A percentile compares a stretch with the other conserved stretches of the same genome.
Evolutionary conservation across 352 stramenopile species (phyloP).

Genomic region (Poterioochromonas sp.): DNA sequence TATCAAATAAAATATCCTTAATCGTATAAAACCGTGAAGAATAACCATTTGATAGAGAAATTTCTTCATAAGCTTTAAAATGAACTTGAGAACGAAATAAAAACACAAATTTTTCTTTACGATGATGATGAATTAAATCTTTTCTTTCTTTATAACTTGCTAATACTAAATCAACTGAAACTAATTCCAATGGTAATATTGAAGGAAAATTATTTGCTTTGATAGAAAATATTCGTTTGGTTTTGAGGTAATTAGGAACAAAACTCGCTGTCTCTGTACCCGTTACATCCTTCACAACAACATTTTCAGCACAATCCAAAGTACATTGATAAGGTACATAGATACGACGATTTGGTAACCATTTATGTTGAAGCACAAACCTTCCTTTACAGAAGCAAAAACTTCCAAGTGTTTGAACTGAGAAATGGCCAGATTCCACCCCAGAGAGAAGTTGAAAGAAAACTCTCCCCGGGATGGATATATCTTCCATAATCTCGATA

Average conservation of each 20-base stretch:
- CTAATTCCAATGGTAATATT: neutral
- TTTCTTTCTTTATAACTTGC: neutral
- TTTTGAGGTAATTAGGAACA: neutral
- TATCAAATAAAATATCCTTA: constrained; percentile 19
- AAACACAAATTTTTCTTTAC: neutral
- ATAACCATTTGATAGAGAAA: neutral
- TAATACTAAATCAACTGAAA: neutral
- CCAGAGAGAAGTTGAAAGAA: no score
- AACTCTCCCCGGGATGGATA: no score
- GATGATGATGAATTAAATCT: neutral
- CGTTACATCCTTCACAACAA: neutral
- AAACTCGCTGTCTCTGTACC: neutral
- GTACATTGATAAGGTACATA: constrained; percentile 1
- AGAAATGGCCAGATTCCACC: no score
- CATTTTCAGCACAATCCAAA: neutral
- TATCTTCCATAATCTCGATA: no score
- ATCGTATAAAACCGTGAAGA: neutral
- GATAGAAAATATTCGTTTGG: neutral
- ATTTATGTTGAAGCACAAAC: neutral
- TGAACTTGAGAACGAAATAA: neutral
- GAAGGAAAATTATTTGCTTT: constrained; percentile 19
- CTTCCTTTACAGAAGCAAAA: neutral
- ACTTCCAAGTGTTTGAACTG: constrained; percentile 16
- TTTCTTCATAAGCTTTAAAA: constrained; percentile 15
- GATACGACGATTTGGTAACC: neutral